Percentiles rank a stretch among this genome's conserved stretches.
phyloP scores from a whole-genome alignment of 345 rosid species.

The Litchi chinensis region DNA sequence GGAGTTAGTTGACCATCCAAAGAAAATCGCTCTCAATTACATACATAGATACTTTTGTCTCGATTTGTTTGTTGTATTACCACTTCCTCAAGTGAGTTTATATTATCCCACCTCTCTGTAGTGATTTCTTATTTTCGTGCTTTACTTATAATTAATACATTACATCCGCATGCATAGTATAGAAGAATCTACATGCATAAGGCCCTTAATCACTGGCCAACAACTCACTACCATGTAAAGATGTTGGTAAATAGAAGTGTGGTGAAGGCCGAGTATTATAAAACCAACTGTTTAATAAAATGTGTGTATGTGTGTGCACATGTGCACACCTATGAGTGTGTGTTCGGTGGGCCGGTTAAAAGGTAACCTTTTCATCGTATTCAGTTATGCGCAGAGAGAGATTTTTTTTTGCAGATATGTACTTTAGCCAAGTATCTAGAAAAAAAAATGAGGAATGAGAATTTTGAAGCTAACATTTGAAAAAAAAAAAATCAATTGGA shows the following conservation, averaged over 20 bases:
- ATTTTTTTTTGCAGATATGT: background rate
- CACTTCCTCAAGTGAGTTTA: conserved; percentile 81
- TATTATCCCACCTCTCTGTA: background rate
- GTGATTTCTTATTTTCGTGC: conserved; percentile 1
- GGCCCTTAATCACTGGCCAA: background rate
- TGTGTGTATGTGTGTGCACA: background rate
- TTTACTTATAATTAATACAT: background rate
- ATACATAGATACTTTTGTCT: conserved; percentile 52
- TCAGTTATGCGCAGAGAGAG: background rate
- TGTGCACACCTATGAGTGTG: background rate
- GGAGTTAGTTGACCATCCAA: conserved; percentile 85
- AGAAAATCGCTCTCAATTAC: conserved; percentile 64
- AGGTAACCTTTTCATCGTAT: background rate
- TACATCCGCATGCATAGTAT: background rate
- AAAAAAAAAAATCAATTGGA: background rate
- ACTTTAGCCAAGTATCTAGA: background rate
- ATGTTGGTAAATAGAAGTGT: background rate
- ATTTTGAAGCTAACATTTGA: background rate
- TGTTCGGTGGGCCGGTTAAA: background rate
- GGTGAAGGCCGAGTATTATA: background rate
- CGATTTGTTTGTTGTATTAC: conserved; percentile 65
- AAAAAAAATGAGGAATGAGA: background rate
- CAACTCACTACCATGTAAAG: background rate
- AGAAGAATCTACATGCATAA: background rate
- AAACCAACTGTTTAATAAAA: background rate